These are phyloP conservation scores for Trichophyton benhamiae DNA, from an alignment of 2,329 filamentous ascomycete genomes.

Conservation along the genomic window DNA sequence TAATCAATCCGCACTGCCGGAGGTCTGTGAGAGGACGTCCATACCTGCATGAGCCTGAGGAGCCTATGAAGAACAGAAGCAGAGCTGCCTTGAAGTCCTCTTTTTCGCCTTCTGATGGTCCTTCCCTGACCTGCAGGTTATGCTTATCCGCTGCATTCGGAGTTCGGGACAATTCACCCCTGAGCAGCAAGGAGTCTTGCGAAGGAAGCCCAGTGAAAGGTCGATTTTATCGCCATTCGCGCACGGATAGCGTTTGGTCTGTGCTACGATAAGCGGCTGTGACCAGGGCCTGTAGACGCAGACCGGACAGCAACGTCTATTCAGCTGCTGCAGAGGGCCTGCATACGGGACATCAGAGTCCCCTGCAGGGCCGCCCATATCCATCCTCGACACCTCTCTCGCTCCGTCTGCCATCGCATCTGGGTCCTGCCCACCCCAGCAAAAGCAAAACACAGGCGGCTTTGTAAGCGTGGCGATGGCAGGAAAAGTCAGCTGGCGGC, in stretches of 20 bases:
- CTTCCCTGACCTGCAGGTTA: neutral
- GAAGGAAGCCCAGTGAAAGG: neutral
- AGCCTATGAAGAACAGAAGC: neutral
- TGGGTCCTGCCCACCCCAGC: no score
- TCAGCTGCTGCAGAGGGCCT: neutral
- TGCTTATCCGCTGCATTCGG: neutral
- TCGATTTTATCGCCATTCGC: neutral
- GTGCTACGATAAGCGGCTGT: neutral
- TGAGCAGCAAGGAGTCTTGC: neutral
- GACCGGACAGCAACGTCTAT: neutral
- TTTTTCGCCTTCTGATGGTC: neutral
- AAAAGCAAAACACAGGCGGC: neutral
- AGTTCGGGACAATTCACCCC: neutral
- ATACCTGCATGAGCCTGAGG: neutral
- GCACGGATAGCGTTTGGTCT: neutral
- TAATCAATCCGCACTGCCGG: neutral
- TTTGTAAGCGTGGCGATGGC: conserved; percentile 1
- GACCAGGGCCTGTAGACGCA: neutral
- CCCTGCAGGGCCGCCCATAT: neutral
- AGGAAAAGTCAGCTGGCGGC: conserved; percentile 1
- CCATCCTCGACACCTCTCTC: neutral
- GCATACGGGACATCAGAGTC: neutral
- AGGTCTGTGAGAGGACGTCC: neutral
- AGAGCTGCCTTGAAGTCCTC: neutral
- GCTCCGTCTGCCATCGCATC: no score